Evolutionary conservation across 352 stramenopile species (phyloP), one percentile per base, ranked within the genome.

Genomic region (Thalassiosira delicatula): DNA sequence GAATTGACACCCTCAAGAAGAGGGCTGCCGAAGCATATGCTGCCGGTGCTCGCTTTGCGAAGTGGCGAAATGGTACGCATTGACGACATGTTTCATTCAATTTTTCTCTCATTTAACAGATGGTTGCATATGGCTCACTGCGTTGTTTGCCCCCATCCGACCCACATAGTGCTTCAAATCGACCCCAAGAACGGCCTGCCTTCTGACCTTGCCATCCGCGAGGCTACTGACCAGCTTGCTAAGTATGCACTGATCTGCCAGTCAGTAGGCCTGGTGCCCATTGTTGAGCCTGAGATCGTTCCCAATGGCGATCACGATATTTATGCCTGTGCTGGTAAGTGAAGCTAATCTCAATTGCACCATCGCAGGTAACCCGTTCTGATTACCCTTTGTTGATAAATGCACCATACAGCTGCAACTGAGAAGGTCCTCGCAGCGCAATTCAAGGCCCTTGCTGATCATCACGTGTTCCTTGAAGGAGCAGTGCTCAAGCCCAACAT

Each of bases 31-130:
- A 49, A 49, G 40, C 40, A 8, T 49, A 49, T 17, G 40, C 8
- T 17, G 40, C 40, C 40, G 40, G 40, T 17, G 40, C 40, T 49
- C 40, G 40, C 40, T 49, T 49, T 49, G 40, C 40, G 8, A 49
- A 49, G 40, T 49, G 40, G 40, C 40, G 40, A 49, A 49, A 49
- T 49, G 40, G 40, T 49, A 49, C 40, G n/a, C n/a, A n/a, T n/a
- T n/a, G n/a, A n/a, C n/a, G n/a, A n/a, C n/a, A n/a, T n/a, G n/a
- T n/a, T n/a, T n/a, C n/a, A n/a, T n/a, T n/a, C n/a, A n/a, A n/a
- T n/a, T n/a, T n/a, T n/a, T n/a, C n/a, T n/a, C n/a, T n/a, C n/a
- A n/a, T n/a, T n/a, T n/a, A n/a, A n/a, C n/a, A n/a, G n/a, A 49
- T 49, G 40, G 8, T 49, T 17, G 8, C 17, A 49, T 17, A 8